Conservation (phyloP, 441 rosid genomes). For the Eutrema salsugineum region DNA sequence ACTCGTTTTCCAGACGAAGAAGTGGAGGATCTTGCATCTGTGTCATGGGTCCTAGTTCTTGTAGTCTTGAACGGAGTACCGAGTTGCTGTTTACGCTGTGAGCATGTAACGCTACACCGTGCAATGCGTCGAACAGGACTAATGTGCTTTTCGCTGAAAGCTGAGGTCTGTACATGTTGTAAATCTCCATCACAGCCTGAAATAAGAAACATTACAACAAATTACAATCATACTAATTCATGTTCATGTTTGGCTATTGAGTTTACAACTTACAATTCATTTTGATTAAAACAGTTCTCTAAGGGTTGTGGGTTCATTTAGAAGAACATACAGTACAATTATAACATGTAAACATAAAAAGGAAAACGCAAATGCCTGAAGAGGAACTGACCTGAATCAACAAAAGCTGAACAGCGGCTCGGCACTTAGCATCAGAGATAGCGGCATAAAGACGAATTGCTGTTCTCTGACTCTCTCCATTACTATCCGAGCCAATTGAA, state of each 20-base stretch:
- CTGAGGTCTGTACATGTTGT: constrained; percentile 75
- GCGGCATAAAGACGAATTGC: constrained; percentile 51
- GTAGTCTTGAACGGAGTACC: constrained; percentile 72
- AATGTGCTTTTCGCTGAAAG: constrained; percentile 77
- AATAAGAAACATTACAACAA: neutral
- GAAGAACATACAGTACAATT: neutral
- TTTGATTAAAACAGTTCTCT: neutral
- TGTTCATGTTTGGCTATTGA: neutral
- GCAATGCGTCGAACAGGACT: constrained; percentile 82
- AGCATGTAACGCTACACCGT: constrained; percentile 80
- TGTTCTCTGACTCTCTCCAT: constrained; percentile 47
- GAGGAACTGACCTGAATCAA: constrained; percentile 73
- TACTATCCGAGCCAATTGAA: constrained; percentile 41
- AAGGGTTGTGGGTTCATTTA: neutral
- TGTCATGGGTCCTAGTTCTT: constrained; percentile 85
- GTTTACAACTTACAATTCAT: neutral
- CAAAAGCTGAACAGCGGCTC: constrained; percentile 98
- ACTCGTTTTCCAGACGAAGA: constrained; percentile 93
- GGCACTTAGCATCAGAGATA: constrained; percentile 93
- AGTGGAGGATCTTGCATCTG: constrained; percentile 99
- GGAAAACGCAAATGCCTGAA: neutral
- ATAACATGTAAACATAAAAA: neutral
- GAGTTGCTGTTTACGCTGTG: constrained; percentile 71
- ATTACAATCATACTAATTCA: neutral
- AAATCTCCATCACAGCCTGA: constrained; percentile 99